Evolutionary conservation across 2,329 filamentous ascomycete genomes (phyloP).

Genomic region (Microcyclospora pomicola): DNA sequence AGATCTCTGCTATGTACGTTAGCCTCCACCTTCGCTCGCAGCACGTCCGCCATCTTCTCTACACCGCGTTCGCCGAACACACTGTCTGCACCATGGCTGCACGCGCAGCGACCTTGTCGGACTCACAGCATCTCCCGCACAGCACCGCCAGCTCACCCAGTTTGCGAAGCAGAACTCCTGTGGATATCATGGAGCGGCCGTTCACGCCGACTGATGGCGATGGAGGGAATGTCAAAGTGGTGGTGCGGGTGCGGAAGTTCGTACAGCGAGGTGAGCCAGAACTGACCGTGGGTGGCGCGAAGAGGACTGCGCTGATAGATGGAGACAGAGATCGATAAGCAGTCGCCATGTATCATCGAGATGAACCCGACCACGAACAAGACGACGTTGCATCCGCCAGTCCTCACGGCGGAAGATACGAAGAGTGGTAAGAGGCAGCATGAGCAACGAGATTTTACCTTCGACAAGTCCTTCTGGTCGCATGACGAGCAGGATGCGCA

Average conservation of each 20-base stretch:
- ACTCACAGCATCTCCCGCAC: conserved; percentile 3
- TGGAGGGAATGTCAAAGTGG: conserved; percentile 38
- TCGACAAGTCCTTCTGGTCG: conserved; percentile 98
- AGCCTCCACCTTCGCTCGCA: background rate
- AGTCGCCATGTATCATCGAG: conserved; percentile 70
- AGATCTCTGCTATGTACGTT: too few relatives aligned
- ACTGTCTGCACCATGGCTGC: conserved; percentile 1
- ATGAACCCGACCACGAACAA: conserved; percentile 83
- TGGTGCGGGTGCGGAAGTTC: conserved; percentile 36
- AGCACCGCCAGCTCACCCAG: conserved; percentile 31
- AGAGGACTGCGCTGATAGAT: background rate
- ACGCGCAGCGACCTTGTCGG: conserved; percentile 6
- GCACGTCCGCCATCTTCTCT: background rate
- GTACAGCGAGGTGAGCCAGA: conserved; percentile 28
- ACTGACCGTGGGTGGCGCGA: background rate
- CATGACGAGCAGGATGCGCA: conserved; percentile 65
- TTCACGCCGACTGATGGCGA: conserved; percentile 25
- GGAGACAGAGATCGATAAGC: conserved; percentile 59
- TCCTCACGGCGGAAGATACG: conserved; percentile 12
- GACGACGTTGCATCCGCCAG: conserved; percentile 64
- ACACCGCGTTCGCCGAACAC: background rate
- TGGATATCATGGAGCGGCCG: conserved; percentile 19
- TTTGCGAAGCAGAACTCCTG: conserved; percentile 28
- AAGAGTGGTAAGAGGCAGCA: conserved; percentile 55
- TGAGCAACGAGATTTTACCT: conserved; percentile 85